A percentile compares a stretch with the other conserved stretches of the same genome.
phyloP scores from a whole-genome alignment of 208 protist genomes.

The Leishmania amazonensis region DNA sequence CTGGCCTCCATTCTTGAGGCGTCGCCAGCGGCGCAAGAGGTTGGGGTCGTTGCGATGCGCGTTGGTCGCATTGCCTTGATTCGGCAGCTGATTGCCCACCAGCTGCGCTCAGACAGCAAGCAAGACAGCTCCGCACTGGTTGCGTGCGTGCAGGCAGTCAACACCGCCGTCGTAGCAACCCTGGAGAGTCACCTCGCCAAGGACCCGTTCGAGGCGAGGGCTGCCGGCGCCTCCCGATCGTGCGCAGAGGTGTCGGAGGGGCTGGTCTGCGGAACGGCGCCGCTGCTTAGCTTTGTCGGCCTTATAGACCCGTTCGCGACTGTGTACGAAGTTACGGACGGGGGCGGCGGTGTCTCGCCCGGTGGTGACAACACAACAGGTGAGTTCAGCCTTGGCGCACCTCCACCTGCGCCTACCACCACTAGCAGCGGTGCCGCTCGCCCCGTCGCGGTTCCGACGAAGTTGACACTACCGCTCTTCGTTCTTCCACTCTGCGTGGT shows the following conservation, averaged over 20 bases:
- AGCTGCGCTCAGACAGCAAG: slow-evolving; percentile 84
- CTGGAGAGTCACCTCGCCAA: slow-evolving; percentile 56
- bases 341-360: not conserved
- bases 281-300: slow-evolving; percentile 21
- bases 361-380: not conserved
- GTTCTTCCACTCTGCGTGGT: slow-evolving; percentile 82
- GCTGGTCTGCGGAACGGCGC: slow-evolving; percentile 17
- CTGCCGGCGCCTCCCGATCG: not conserved
- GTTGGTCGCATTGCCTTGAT: slow-evolving; percentile 85
- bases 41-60: slow-evolving; percentile 46
- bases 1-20: slow-evolving; percentile 27
- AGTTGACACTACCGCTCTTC: slow-evolving; percentile 63
- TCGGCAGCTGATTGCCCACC: slow-evolving; percentile 87
- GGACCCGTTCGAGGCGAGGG: not conserved
- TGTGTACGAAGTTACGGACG: slow-evolving; percentile 21
- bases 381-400: not conserved
- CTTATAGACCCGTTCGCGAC: slow-evolving; percentile 16
- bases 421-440: not conserved
- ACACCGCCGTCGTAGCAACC: slow-evolving; percentile 87
- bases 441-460: slow-evolving; percentile 32
- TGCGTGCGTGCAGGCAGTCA: slow-evolving; percentile 75
- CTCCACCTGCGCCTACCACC: not conserved
- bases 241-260: slow-evolving; percentile 25
- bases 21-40: slow-evolving; percentile 9
- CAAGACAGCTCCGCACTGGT: slow-evolving; percentile 86